phyloP scores from a whole-genome alignment of 192 early-diverging fungal genomes.

The Umbelopsis vinacea region DNA sequence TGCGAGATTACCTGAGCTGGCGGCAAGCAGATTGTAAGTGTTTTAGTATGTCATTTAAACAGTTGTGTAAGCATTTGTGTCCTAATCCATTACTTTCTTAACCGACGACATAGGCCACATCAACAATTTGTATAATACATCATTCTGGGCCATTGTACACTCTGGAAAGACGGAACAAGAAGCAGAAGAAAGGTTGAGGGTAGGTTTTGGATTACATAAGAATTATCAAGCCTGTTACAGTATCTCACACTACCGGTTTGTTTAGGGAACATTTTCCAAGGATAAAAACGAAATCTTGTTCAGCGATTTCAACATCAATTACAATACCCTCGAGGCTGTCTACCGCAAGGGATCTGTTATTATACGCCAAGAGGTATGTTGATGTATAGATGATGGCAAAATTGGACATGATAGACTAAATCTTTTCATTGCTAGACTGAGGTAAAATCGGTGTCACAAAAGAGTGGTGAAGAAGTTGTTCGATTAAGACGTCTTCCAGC shows the following conservation, averaged over 20 bases:
- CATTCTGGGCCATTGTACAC: conserved; percentile 89
- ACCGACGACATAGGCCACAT: conserved; percentile 46
- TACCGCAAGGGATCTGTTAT: conserved; percentile 89
- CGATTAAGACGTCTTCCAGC: conserved; percentile 61
- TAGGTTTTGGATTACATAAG: conserved; percentile 39
- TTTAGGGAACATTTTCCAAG: conserved; percentile 81
- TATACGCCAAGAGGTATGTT: conserved; percentile 56
- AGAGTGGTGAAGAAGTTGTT: conserved; percentile 31
- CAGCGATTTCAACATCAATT: conserved; percentile 84
- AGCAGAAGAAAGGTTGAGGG: conserved; percentile 75
- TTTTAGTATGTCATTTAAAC: not conserved
- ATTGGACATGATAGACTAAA: too few species aligned
- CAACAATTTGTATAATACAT: conserved; percentile 96
- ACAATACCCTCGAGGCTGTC: conserved; percentile 80
- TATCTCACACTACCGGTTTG: not conserved
- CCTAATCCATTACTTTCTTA: not conserved
- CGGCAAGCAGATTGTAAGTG: conserved; percentile 87
- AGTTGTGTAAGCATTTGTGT: not conserved
- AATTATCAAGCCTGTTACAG: not conserved
- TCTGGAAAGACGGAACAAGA: conserved; percentile 70
- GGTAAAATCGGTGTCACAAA: conserved; percentile 25
- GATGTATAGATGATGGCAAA: too few species aligned
- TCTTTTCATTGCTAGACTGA: conserved; percentile 18
- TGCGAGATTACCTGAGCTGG: conserved; percentile 95
- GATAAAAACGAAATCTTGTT: conserved; percentile 94